Evolutionary conservation across 1,284 basidiomycete species (phyloP), one percentile per base, ranked within the genome.

Genomic region (Vanrija sp.): DNA sequence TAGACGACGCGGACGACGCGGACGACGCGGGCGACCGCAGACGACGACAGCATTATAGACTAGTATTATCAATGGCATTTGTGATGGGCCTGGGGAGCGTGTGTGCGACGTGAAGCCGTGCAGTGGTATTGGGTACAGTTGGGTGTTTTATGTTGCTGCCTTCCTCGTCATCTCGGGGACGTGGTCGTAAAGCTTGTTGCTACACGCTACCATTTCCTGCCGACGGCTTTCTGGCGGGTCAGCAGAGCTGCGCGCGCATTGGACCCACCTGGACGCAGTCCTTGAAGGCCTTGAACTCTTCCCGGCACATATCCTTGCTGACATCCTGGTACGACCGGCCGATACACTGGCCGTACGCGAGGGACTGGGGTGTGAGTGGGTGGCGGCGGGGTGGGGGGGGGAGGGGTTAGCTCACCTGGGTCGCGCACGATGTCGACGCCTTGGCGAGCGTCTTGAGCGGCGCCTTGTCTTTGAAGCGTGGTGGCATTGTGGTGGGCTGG

Each of bases 241-340:
- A 58, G 45, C 44, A 5, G 21, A 12, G n/a, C 12, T 1, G 18
- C 19, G 19, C 43, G 43, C 9, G 7, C n/a, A n/a, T n/a, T n/a
- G 5, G 14, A 66, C 74, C 38, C 53, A 77, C 77, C 65, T 77
- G 73, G 5, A 79, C 74, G 64, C 78, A 80, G 5, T 69, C 68
- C 61, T 74, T 76, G 71, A 80, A 80, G n/a, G 73, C 73, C 43
- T 59, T 51, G 50, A 79, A 79, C 62, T 80, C 78, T 7, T 62
- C 60, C 19, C 67, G 67, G 53, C 78, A 80, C 77, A 79, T 78
- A 29, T 70, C 73, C 43, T 72, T 72, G 16, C 68, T 68, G 6
- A 78, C 77, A 19, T 79, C 78, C 40, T 72, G 64, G 57, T 80
- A 80, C 19, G 64, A 61, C 9, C 63, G 63, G 28, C 78, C 75